A percentile compares a stretch with the other conserved stretches of the same genome.
phyloP scores from a whole-genome alignment of 176 grass and related monocot species.

The Zea luxurians region DNA sequence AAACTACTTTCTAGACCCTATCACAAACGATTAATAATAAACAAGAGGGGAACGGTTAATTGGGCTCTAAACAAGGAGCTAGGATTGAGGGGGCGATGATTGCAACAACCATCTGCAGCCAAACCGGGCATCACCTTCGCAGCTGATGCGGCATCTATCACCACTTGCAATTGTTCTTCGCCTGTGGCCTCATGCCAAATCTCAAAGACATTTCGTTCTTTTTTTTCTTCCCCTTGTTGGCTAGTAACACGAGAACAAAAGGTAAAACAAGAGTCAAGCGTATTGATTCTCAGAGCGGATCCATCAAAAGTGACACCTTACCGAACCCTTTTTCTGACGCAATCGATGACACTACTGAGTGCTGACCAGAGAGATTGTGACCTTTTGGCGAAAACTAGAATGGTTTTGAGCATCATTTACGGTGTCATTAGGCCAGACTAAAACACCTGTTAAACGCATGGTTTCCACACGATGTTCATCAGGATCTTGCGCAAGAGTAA shows the following conservation, averaged over 20 bases:
- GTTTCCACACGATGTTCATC: not conserved
- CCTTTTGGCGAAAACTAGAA: too few species aligned
- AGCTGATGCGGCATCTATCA: slow-evolving; percentile 47
- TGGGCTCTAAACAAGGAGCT: slow-evolving; percentile 35
- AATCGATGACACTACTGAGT: not conserved
- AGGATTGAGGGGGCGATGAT: slow-evolving; percentile 47
- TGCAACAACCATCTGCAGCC: slow-evolving; percentile 46
- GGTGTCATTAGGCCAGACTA: too few species aligned
- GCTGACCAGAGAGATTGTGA: not conserved
- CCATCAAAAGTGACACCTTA: slow-evolving; percentile 43
- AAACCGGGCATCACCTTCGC: slow-evolving; percentile 53
- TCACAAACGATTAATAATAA: slow-evolving; percentile 28
- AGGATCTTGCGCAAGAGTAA: not conserved
- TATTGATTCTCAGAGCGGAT: slow-evolving; percentile 24
- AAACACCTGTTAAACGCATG: too few species aligned
- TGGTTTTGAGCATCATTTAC: not conserved
- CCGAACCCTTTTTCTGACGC: slow-evolving; percentile 23
- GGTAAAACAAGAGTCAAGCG: slow-evolving; percentile 41
- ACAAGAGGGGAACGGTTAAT: slow-evolving; percentile 20
- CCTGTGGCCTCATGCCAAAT: slow-evolving; percentile 36
- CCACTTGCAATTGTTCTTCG: slow-evolving; percentile 38
- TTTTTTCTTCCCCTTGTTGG: slow-evolving; percentile 6
- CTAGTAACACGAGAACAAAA: slow-evolving; percentile 38
- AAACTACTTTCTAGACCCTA: slow-evolving; percentile 37
- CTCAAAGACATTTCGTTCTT: slow-evolving; percentile 16